A percentile compares a stretch with the other conserved stretches of the same genome.
These are phyloP conservation scores for Rosa rugosa DNA, from an alignment of 306 rosid genomes.

Conservation along the genomic window DNA sequence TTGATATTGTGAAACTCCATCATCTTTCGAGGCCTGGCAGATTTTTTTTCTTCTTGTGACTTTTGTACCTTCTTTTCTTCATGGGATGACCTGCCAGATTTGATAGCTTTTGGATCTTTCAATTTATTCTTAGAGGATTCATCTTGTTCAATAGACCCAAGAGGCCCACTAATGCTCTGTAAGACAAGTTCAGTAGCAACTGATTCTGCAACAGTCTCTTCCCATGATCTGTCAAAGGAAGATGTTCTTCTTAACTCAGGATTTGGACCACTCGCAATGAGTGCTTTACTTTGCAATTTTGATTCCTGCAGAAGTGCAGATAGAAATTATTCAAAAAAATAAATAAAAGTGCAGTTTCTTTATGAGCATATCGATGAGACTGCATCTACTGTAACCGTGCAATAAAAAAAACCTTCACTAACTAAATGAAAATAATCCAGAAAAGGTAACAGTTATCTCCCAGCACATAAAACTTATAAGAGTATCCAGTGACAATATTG, in stretches of 20 bases:
- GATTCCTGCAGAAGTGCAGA: conserved; percentile 71
- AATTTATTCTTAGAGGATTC: conserved; percentile 68
- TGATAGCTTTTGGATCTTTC: conserved; percentile 77
- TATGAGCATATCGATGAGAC: conserved; percentile 8
- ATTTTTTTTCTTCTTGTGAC: conserved; percentile 81
- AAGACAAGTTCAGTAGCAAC: conserved; percentile 94
- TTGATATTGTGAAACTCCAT: conserved; percentile 97
- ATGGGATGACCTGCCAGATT: conserved; percentile 82
- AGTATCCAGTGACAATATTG: conserved; percentile 13
- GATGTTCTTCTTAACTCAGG: conserved; percentile 84
- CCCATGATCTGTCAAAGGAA: conserved; percentile 93
- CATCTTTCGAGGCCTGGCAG: conserved; percentile 82
- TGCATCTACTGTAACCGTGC: background rate
- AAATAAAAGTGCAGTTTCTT: conserved; percentile 19
- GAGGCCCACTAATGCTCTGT: conserved; percentile 69
- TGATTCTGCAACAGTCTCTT: conserved; percentile 96
- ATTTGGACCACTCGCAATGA: conserved; percentile 37
- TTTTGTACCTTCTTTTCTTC: conserved; percentile 86
- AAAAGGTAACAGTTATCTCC: background rate
- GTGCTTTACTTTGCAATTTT: conserved; percentile 53
- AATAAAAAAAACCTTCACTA: no score
- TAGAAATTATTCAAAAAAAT: conserved; percentile 7
- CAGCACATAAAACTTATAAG: background rate
- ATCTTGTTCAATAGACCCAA: conserved; percentile 68
- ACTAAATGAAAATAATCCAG: background rate